Base-by-base conservation (phyloP, 192 early-diverging fungal species). In the Gigaspora rosea region DNA sequence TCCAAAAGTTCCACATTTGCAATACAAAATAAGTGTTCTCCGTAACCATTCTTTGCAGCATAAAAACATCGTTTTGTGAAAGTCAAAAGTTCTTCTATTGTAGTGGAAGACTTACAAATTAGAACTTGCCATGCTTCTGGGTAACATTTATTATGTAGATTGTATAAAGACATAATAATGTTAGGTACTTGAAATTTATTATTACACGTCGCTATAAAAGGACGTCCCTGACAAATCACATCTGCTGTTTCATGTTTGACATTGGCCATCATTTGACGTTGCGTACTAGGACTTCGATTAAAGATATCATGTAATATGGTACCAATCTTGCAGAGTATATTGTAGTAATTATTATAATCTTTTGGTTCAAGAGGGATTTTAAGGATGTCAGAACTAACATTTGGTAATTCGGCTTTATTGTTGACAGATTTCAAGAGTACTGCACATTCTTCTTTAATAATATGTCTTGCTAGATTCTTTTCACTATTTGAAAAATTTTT, bases 51-150 rank as follows among this genome's bases (percentile, higher is more conserved):
- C 10, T n/a, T 62, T 13, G 46, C 61, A 10, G 75, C 62, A 66
- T 50, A 22, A n/a, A 76, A 76, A 52, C 75, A 76, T 41, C 75
- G 20, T 63, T 65, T 65, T 5, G 69, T 51, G 46, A 76, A 76
- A 48, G 69, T 18, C 15, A 36, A 35, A 51, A 76, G 22, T 62
- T 76, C 75, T 22, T 76, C 75, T 5, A 20, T 41, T 2, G 59
- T 63, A 8, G 75, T 76, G 7, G 62, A n/a, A n/a, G 58, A 49
- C 35, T 33, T 57, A 46, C 75, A 76, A 15, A 76, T 66, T 32
- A 65, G 69, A 15, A 76, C n/a, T 54, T 76, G 75, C 58, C 58
- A 76, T 32, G 75, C 65, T 41, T 76, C 58, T 13, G 75, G 75
- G 18, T 50, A 61, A 32, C 11, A 76, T 35, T 62, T 33, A 52